Base-by-base conservation (phyloP, 441 rosid species). In the Populus hybrid region DNA sequence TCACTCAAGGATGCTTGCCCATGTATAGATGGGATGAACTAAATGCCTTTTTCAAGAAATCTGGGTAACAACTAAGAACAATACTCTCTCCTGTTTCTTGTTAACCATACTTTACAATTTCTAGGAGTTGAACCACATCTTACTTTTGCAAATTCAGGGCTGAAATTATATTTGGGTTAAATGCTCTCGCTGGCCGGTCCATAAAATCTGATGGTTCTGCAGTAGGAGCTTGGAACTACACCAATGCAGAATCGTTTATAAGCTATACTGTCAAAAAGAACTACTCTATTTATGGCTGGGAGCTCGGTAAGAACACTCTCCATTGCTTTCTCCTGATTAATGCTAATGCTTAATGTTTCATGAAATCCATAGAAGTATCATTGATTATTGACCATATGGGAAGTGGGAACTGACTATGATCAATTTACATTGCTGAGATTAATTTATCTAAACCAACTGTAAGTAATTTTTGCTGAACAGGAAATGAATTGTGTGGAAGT, bases 11-110 rank as follows among this genome's bases (percentile, higher is more conserved):
- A 32, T 96, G 98, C 85, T 82, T 96, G 1, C 84, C 95, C 23
- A 85, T 91, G 95, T 57, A 66, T 6, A 87, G 99, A 86, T 96
- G 99, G 99, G 92, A 93, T 82, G 88, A 87, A 75, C 92, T 96
- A 40, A 96, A 94, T 73, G 86, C 82, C 42, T 92, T 96, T 73
- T 96, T 96, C 78, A 67, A 82, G 77, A 84, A 87, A 84, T 73
- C 97, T 1, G 91, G 94, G 98, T 96, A 87, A 77, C 65, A 40
- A 40, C 50, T 40, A 40, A 50, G n/a, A 18, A 32, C 19, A 26
- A 36, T 66, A 18, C 76, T 46, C 36, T 67, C 50, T 71, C 59
- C 71, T 67, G 24, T 30, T 42, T 53, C 40, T 16, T 66, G 14
- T 28, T 67, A 0, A 67, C 36, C 35, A 3, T 40, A 0, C 50